Evolutionary conservation across 1,284 basidiomycete species (phyloP), one percentile per base, ranked within the genome.

Genomic region (Tranzscheliella williamsii): DNA sequence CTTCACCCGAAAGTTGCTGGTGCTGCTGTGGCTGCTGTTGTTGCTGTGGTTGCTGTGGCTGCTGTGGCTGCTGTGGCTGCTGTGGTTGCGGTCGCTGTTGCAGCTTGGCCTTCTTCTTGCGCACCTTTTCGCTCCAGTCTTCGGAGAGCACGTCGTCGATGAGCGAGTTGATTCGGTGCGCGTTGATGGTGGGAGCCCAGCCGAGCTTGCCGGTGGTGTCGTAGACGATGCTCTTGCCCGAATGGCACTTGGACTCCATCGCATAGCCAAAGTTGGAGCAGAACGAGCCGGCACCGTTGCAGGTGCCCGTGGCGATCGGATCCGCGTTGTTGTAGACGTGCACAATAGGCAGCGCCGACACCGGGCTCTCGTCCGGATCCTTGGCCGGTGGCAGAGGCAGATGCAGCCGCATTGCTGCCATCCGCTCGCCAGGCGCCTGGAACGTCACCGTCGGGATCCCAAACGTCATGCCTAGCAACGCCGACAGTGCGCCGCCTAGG

Each of bases 381-480:
- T 45, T 50, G 6, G 56, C 36, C 0, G 83, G 83, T 11, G 83
- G 83, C 4, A 81, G 66, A 0, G 94, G 95, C 9, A 99, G 82
- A 79, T 98, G 95, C 23, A 99, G 81, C 16, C 94, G 84, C 33
- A 80, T 75, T 1, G 95, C 85, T 1, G 95, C 89, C 76, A 94
- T 83, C 66, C 83, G 85, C 68, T 98, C 95, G 4, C 91, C 93
- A 0, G 93, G 93, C 16, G 91, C 82, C 81, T 97, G 93, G 71
- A 94, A 93, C 0, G 91, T 83, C 20, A 97, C 87, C 5, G 85
- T 88, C 0, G 94, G 94, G 0, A 83, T 83, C n/a, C 94, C 94
- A 75, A 96, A 98, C 0, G 94, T 95, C 15, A 86, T 82, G 1
- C 90, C 92, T 16, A 97, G 81, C 42, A 96, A 82, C n/a, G 88